A percentile compares a stretch with the other conserved stretches of the same genome.
phyloP scores from a whole-genome alignment of 495 filamentous ascomycete species.

The Lentithecium fluviatile region DNA sequence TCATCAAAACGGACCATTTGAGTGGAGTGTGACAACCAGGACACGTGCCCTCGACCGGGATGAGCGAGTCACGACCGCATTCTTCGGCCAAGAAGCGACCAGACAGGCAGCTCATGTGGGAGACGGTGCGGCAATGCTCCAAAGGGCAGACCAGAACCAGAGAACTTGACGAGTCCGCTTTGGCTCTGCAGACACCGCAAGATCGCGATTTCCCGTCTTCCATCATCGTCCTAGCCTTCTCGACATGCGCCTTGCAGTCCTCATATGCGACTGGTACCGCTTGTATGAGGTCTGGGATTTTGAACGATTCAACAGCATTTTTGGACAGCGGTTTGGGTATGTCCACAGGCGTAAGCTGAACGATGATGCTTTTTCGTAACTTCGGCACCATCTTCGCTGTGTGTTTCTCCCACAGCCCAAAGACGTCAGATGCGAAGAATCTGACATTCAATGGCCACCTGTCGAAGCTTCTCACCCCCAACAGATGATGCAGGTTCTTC shows the following conservation, averaged over 20 bases:
- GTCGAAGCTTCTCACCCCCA: constrained; percentile 72
- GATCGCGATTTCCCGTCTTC: constrained; percentile 55
- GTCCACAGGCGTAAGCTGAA: constrained; percentile 47
- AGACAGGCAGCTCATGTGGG: constrained; percentile 78
- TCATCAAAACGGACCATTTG: constrained; percentile 75
- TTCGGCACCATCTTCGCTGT: constrained; percentile 50
- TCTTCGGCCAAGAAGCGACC: constrained; percentile 55
- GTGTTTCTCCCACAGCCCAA: constrained; percentile 64
- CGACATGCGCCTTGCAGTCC: constrained; percentile 63
- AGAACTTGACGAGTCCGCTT: constrained; percentile 50
- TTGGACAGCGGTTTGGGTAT: constrained; percentile 47
- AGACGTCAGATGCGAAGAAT: constrained; percentile 73
- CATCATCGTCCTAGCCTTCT: constrained; percentile 67
- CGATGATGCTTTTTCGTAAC: constrained; percentile 52
- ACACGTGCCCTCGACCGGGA: constrained; percentile 72
- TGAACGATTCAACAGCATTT: not conserved
- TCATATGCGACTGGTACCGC: constrained; percentile 64
- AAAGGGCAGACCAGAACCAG: constrained; percentile 71
- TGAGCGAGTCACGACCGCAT: constrained; percentile 48
- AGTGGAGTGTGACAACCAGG: constrained; percentile 64
- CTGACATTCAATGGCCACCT: constrained; percentile 79
- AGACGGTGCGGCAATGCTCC: constrained; percentile 60
- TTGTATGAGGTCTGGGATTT: constrained; percentile 22
- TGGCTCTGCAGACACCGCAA: constrained; percentile 64
- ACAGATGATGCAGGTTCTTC: constrained; percentile 73